Evolutionary conservation across 139 green algal genomes (phyloP).

Genomic region (Haematococcus lacustris): DNA sequence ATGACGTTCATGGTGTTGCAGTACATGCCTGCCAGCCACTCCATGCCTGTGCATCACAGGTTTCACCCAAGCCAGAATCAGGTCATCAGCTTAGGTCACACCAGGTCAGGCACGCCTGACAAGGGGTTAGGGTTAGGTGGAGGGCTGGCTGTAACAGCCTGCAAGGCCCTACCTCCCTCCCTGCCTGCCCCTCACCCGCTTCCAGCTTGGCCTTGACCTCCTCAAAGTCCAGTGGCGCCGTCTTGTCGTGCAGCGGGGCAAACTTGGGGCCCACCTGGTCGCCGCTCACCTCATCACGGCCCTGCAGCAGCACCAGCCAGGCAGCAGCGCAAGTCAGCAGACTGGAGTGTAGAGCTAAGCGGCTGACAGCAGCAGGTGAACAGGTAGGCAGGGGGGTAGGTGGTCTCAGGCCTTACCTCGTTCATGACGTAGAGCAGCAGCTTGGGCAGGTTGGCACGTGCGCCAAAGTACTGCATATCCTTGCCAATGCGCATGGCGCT

Average conservation of each 20-base stretch:
- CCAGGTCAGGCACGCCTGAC: too few relatives aligned
- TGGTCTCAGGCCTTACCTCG: neutral
- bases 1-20: slow-evolving; percentile 69
- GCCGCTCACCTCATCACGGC: slow-evolving; percentile 58
- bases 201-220: slow-evolving; percentile 48
- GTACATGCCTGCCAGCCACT: slow-evolving; percentile 64
- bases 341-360: neutral
- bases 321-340: too few relatives aligned
- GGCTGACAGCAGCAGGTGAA: neutral
- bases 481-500: slow-evolving; percentile 64
- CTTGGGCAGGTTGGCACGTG: slow-evolving; percentile 67
- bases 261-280: slow-evolving; percentile 58
- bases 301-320: too few relatives aligned
- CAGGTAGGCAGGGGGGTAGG: too few relatives aligned
- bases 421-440: slow-evolving; percentile 68
- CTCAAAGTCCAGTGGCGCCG: slow-evolving; percentile 51
- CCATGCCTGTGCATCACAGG: slow-evolving; percentile 49
- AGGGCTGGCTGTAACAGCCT: too few relatives aligned
- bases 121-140: too few relatives aligned
- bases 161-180: too few relatives aligned
- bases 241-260: slow-evolving; percentile 22
- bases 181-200: neutral
- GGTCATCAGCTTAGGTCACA: too few relatives aligned
- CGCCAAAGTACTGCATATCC: slow-evolving; percentile 72
- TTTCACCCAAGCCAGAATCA: too few relatives aligned